A percentile compares a stretch with the other conserved stretches of the same genome.
phyloP scores from a whole-genome alignment of 306 rosid genomes.

The Cucumis cinereus region DNA sequence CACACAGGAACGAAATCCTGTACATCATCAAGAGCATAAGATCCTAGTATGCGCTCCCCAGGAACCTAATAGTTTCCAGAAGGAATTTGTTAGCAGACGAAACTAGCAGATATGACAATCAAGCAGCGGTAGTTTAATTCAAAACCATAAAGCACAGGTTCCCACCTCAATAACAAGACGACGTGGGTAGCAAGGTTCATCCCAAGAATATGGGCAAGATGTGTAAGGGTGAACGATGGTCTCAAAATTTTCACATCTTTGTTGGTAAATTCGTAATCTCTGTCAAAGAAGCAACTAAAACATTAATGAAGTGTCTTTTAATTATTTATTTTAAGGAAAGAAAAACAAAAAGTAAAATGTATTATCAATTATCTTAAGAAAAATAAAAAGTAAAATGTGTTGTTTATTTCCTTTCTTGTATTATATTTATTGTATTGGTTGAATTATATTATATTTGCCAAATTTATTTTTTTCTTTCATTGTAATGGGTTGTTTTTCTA shows the following conservation, averaged over 20 bases:
- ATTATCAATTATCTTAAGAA: background rate
- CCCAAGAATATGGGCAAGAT: constrained; percentile 85
- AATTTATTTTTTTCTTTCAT: too few species aligned
- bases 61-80: constrained; percentile 47
- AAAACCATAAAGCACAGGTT: background rate
- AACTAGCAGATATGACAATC: background rate
- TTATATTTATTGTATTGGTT: too few species aligned
- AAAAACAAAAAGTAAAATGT: background rate
- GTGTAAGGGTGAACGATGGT: constrained; percentile 60
- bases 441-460: too few species aligned
- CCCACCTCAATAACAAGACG: constrained; percentile 81
- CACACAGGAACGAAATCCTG: constrained; percentile 56
- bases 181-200: constrained; percentile 86
- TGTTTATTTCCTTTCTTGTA: too few species aligned
- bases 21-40: constrained; percentile 73
- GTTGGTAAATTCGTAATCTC: constrained; percentile 87
- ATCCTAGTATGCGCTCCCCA: constrained; percentile 82
- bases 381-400: too few species aligned
- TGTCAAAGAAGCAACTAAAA: constrained; percentile 23
- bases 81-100: constrained; percentile 8
- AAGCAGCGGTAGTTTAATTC: background rate
- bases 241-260: constrained; percentile 78
- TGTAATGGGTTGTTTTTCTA: too few species aligned
- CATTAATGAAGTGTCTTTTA: background rate
- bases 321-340: background rate